These are phyloP conservation scores for Cymbopogon citratus DNA, from an alignment of 176 grass and related monocot species.

Conservation along the genomic window DNA sequence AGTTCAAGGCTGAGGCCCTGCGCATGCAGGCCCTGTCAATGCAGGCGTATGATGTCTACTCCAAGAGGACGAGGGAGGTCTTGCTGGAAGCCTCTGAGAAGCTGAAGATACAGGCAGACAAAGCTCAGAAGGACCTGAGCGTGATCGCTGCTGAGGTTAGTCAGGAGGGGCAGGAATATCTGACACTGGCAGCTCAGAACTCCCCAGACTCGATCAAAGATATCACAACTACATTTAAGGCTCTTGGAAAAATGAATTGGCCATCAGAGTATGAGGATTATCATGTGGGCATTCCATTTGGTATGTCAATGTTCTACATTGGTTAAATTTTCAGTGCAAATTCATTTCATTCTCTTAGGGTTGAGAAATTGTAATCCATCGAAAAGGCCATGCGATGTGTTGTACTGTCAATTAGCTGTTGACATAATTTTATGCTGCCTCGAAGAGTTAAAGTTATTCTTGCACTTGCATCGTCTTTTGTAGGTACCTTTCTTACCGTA, in stretches of 20 bases:
- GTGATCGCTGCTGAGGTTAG: conserved; percentile 51
- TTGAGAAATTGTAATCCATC: background rate
- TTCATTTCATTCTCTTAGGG: background rate
- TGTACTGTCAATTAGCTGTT: background rate
- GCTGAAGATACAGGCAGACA: conserved; percentile 74
- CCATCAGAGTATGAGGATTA: conserved; percentile 66
- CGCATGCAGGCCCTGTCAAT: conserved; percentile 46
- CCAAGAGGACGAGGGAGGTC: conserved; percentile 56
- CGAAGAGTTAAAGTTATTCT: background rate
- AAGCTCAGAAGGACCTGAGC: conserved; percentile 70
- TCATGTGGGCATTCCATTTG: conserved; percentile 79
- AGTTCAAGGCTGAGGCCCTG: conserved; percentile 66
- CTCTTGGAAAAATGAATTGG: conserved; percentile 46
- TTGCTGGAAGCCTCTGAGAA: conserved; percentile 60
- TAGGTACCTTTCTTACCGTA: conserved; percentile 73
- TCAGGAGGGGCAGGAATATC: conserved; percentile 80
- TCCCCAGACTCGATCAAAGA: conserved; percentile 82
- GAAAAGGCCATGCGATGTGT: background rate
- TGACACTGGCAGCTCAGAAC: conserved; percentile 55
- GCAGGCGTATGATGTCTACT: conserved; percentile 62
- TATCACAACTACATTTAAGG: conserved; percentile 44
- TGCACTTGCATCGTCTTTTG: conserved; percentile 13
- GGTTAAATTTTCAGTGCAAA: background rate
- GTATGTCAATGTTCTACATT: conserved; percentile 39
- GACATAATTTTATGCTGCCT: background rate